Base-by-base conservation (phyloP, 2,329 filamentous ascomycete genomes). In the Xylaria sp. region DNA sequence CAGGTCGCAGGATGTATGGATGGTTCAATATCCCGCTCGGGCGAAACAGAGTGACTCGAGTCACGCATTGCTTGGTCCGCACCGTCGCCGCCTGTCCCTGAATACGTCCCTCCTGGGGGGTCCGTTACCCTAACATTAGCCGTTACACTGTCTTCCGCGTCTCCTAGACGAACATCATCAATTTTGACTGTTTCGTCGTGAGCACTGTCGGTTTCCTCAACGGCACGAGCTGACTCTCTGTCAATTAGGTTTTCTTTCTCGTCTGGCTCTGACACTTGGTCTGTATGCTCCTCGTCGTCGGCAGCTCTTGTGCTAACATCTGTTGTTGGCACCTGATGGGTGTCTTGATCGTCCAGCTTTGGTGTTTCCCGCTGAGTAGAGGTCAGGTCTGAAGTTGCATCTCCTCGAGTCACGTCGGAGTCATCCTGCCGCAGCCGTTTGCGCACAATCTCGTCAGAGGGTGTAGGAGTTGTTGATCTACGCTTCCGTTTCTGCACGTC, bases 1-100 rank as follows among this genome's bases (percentile, higher is more conserved):
- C 86, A 78, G 3, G 93, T 94, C 4, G 90, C 87, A 21, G 86
- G 84, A 74, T 95, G 91, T 35, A 88, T 77, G 0, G 91, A 83
- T 6, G 89, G 87, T 23, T 76, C 76, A 27, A 82, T 75, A 38
- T 77, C 73, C 19, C 67, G 70, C 55, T 76, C 73, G 19, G 68
- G 60, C n/a, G 38, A 72, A 66, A 38, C 65, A 56, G 49, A 58
- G 60, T 10, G 54, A 59, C 49, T 60, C 54, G 37, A 56, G 29
- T 66, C 59, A 49, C 47, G 47, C 43, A 71, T 65, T 55, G 68
- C 60, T 57, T 67, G 69, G 19, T 62, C 53, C 17, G 62, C 44
- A 35, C 65, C 60, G 31, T 65, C 60, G 31, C 70, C 69, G 9
- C 68, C 52, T 49, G 58, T 44, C 4, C 23, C 37, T 29, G 58